Percentiles rank a stretch among this genome's conserved stretches.
These are phyloP conservation scores for Globisporangium sylvaticum DNA, from an alignment of 352 stramenopile species.

Conservation along the genomic window DNA sequence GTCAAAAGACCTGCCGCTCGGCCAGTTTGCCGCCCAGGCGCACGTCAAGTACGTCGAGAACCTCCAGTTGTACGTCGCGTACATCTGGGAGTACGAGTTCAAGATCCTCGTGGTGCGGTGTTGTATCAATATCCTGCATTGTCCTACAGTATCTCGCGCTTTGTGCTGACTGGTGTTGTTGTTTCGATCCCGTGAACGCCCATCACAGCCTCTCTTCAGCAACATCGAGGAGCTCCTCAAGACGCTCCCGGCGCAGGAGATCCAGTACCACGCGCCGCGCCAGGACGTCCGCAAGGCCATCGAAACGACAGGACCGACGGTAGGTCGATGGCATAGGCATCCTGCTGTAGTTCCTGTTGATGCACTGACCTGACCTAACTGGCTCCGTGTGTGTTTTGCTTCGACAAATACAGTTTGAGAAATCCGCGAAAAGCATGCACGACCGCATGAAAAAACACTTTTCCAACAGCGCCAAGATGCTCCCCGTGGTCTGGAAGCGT, in stretches of 20 bases:
- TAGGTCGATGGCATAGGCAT: conserved; percentile 13
- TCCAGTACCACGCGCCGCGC: conserved; percentile 61
- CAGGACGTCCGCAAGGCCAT: conserved; percentile 54
- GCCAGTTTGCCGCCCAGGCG: conserved; percentile 45
- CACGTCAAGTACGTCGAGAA: conserved; percentile 40
- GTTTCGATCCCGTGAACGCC: background rate
- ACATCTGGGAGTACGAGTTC: conserved; percentile 69
- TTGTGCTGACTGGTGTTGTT: background rate
- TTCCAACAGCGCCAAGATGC: conserved; percentile 36
- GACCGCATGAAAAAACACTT: conserved; percentile 79
- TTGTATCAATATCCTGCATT: background rate
- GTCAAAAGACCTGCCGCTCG: conserved; percentile 39
- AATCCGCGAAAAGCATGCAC: conserved; percentile 61
- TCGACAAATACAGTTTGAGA: conserved; percentile 47
- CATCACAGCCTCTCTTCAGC: conserved; percentile 40
- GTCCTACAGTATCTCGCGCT: too few relatives aligned
- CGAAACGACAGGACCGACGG: conserved; percentile 35
- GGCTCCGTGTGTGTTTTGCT: background rate
- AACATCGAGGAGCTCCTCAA: conserved; percentile 49
- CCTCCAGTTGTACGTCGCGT: conserved; percentile 45
- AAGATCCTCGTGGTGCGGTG: conserved; percentile 44
- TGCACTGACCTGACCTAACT: background rate
- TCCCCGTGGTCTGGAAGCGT: conserved; percentile 54
- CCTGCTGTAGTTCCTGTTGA: background rate
- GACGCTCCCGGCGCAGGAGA: conserved; percentile 52